Base-by-base conservation (phyloP, 1,284 basidiomycete species). In the Quambalaria eucalypti region DNA sequence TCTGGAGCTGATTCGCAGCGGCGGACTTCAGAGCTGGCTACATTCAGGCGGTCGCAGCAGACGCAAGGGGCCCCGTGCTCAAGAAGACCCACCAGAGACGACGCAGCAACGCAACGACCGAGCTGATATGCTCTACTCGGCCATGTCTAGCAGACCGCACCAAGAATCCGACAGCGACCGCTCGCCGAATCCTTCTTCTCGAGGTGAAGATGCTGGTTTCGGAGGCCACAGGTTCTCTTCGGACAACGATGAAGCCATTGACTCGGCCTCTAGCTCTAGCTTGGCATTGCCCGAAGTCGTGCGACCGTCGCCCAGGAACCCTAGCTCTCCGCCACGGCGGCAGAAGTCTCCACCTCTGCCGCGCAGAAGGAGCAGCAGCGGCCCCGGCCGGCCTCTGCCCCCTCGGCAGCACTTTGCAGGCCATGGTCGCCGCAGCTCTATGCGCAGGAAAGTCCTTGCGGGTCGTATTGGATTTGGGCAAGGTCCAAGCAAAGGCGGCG, bases 121-220 rank as follows among this genome's bases (percentile, higher is more conserved):
- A 1, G 46, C 61, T 26, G 54, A 55, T 9, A 26, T 65, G 16
- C 59, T 65, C 55, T 65, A 59, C 26, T 63, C 59, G 14, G 62
- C 61, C 36, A 68, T 68, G 59, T 52, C 51, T 7, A 65, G 61
- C 59, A 59, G 63, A 8, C 52, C 59, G 6, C 54, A 56, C 5
- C 47, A 54, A 0, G 53, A 59, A 6, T 23, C 26, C 10, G 57
- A 60, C 51, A 54, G 19, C 28, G 42, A 12, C 46, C 51, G 2
- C 23, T 28, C 4, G 48, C 19, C 0, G 47, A 49, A 21, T 10
- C 36, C 21, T 26, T 38, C 4, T 33, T 49, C n/a, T 14, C 36
- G 16, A 39, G 23, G 55, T 12, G 14, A 38, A 8, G 16, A 47
- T 14, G 55, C 59, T 5, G 40, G 48, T 14, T 50, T 59, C 9